phyloP scores from a whole-genome alignment of 805 yeast genomes.

The Ogataea nitratoaversa region DNA sequence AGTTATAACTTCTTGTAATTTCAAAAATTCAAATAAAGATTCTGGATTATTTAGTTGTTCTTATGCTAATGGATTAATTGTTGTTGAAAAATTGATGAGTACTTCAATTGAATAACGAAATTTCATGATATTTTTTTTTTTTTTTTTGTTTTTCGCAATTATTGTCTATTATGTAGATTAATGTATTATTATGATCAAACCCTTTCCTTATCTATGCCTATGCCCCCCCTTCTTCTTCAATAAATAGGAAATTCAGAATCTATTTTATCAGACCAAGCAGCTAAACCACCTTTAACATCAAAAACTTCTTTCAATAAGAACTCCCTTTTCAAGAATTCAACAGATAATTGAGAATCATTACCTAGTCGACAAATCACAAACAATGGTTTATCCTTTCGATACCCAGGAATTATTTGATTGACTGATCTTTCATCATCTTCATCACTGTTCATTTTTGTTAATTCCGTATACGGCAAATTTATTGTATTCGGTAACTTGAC shows the following conservation, averaged over 20 bases:
- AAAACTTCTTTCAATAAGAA: conserved; percentile 46
- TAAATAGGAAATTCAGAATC: conserved; percentile 64
- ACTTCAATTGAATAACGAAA: conserved; percentile 3
- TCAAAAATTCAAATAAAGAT: conserved; percentile 14
- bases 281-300: conserved; percentile 78
- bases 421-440: background rate
- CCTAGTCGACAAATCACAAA: conserved; percentile 82
- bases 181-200: too few species aligned
- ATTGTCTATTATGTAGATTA: too few species aligned
- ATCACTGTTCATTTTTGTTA: conserved; percentile 30
- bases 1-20: conserved; percentile 17
- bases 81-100: conserved; percentile 24
- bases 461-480: conserved; percentile 58
- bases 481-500: conserved; percentile 54
- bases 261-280: conserved; percentile 57
- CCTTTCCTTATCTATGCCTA: too few species aligned
- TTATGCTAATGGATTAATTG: conserved; percentile 29
- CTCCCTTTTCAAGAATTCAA: conserved; percentile 47
- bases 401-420: conserved; percentile 8
- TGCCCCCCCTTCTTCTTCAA: too few species aligned
- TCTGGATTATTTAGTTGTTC: conserved; percentile 19
- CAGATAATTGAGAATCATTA: conserved; percentile 84
- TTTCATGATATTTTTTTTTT: background rate
- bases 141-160: background rate
- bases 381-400: conserved; percentile 24